Evolutionary conservation across 1,139 yeast species (phyloP).

Genomic region (Pichia sp.): DNA sequence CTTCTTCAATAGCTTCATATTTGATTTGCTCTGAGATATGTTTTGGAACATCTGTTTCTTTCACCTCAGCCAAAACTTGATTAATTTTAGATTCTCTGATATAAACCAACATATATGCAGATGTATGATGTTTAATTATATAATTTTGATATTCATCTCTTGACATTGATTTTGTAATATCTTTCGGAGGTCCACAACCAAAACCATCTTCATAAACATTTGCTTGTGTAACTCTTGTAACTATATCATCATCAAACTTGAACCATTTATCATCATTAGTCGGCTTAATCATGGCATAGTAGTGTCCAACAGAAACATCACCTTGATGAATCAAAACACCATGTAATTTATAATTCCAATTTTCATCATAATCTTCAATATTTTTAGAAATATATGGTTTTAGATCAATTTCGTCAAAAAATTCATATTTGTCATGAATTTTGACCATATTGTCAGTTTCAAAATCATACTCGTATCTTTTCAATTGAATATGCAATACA

Average conservation of each 20-base stretch:
- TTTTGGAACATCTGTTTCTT: constrained; percentile 56
- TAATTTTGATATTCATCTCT: constrained; percentile 59
- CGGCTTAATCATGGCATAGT: constrained; percentile 90
- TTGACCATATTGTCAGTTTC: constrained; percentile 84
- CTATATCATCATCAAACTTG: constrained; percentile 91
- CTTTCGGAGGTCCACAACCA: constrained; percentile 64
- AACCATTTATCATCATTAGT: constrained; percentile 68
- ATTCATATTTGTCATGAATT: constrained; percentile 88
- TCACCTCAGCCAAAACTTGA: constrained; percentile 52
- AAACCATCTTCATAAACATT: constrained; percentile 91
- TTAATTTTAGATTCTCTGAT: constrained; percentile 58
- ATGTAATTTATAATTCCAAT: constrained; percentile 77
- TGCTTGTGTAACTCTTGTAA: constrained; percentile 72
- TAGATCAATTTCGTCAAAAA: constrained; percentile 77
- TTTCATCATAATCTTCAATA: constrained; percentile 42
- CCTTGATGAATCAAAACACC: constrained; percentile 97
- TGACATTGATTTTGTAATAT: constrained; percentile 43
- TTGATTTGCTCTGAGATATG: constrained; percentile 64
- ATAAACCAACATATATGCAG: constrained; percentile 96
- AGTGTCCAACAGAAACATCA: constrained; percentile 92
- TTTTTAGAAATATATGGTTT: constrained; percentile 69
- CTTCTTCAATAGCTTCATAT: constrained; percentile 52
- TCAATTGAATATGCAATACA: constrained; percentile 84
- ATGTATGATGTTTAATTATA: constrained; percentile 70
- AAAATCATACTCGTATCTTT: constrained; percentile 92